Evolutionary conservation across 75 land plant species (phyloP), one percentile per base, ranked within the genome.

Genomic region (Cunninghamia lanceolata): DNA sequence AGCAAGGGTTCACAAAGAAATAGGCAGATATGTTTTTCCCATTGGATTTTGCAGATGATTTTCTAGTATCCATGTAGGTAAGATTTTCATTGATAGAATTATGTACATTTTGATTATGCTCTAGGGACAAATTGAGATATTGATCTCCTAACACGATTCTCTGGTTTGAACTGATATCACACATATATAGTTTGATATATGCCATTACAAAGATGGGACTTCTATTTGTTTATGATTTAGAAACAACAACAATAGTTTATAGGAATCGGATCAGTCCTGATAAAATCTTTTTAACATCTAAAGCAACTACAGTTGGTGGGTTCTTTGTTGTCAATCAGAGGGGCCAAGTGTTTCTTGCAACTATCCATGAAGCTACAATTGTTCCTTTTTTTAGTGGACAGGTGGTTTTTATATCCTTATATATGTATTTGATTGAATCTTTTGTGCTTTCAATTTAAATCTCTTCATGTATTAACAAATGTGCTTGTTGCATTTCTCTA

Each of bases 1-100:
- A n/a, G n/a, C n/a, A n/a, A n/a, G n/a, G n/a, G n/a, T n/a, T n/a
- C n/a, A n/a, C n/a, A n/a, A n/a, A n/a, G n/a, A 98, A 96, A 79
- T 94, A 95, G 86, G 99, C 99, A 84, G 99, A 98, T 90, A 90
- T 98, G 9, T 98, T 98, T 86, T 98, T 98, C 54, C 99, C 98
- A 43, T 98, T 96, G 34, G 98, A 98, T 89, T 98, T 98, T 91
- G 94, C 94, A 68, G 99, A 98, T 88, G 99, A 98, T 36, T 38
- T 30, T 75, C 2, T 15, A 16, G n/a, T n/a, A n/a, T n/a, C n/a
- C n/a, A n/a, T n/a, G n/a, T n/a, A n/a, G n/a, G n/a, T n/a, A n/a
- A n/a, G n/a, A n/a, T n/a, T n/a, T n/a, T n/a, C n/a, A n/a, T n/a
- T n/a, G n/a, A n/a, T n/a, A n/a, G n/a, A n/a, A 21, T n/a, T n/a